A percentile compares a stretch with the other conserved stretches of the same genome.
phyloP scores from a whole-genome alignment of 2,329 filamentous ascomycete genomes.

The Alternaria arborescens region DNA sequence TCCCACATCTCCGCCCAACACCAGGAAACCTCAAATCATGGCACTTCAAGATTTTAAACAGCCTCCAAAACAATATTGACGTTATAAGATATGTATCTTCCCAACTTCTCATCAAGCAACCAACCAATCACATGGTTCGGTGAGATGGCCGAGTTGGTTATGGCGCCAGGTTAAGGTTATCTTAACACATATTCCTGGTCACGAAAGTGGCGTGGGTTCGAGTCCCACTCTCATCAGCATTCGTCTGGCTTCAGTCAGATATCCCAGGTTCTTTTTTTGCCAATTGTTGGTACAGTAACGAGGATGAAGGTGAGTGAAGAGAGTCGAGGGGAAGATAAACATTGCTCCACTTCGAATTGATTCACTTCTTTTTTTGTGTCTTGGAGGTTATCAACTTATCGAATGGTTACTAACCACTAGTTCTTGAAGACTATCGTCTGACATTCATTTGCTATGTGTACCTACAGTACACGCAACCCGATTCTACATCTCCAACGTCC shows the following conservation, averaged over 20 bases:
- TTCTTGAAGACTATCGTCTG: no score
- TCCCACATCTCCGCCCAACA: neutral
- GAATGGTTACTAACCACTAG: no score
- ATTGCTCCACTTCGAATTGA: neutral
- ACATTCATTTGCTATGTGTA: no score
- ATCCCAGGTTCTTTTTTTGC: neutral
- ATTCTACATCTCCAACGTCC: conserved; percentile 51
- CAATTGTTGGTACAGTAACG: neutral
- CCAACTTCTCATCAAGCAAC: neutral
- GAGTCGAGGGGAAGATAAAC: neutral
- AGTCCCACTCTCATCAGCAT: conserved; percentile 53
- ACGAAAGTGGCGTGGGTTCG: conserved; percentile 53
- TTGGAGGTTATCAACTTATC: neutral
- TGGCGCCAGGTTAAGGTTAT: neutral
- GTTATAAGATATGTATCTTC: no score
- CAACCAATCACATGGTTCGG: neutral
- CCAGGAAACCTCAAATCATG: accelerated
- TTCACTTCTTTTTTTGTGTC: neutral
- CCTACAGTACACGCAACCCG: neutral
- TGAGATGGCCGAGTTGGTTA: neutral
- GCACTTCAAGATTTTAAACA: neutral
- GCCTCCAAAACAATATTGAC: no score
- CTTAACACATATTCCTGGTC: conserved; percentile 40
- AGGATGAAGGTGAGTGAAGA: neutral
- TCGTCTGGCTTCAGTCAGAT: conserved; percentile 31